Percentiles rank a stretch among this genome's conserved stretches.
Conservation (phyloP, 1,139 yeast species). For the Debaryomycetaceae sp. region DNA sequence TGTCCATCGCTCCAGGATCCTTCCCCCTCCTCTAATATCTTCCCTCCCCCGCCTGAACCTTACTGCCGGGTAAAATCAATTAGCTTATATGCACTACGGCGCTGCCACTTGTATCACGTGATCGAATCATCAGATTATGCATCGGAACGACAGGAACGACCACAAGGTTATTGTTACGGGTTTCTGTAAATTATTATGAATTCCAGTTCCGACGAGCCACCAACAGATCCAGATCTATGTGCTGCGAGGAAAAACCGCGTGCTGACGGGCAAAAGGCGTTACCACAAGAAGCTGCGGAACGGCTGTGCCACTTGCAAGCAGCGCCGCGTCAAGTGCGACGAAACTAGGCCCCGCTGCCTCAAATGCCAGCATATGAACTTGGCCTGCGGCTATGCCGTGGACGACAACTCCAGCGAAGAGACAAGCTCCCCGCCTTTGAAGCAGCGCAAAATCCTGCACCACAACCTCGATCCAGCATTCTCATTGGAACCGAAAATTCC, state of each 20-base stretch:
- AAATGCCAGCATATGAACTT: conserved; percentile 73
- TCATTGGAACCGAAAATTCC: too few species aligned
- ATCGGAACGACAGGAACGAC: neutral
- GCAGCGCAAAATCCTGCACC: too few species aligned
- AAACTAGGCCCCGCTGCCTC: conserved; percentile 63
- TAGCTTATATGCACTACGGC: too few species aligned
- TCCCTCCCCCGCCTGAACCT: too few species aligned
- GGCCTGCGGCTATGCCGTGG: conserved; percentile 47
- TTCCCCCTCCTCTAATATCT: too few species aligned
- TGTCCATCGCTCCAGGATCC: too few species aligned
- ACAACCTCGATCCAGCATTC: too few species aligned
- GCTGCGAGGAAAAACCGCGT: conserved; percentile 5
- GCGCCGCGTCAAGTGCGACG: conserved; percentile 89
- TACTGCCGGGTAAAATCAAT: too few species aligned
- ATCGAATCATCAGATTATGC: neutral
- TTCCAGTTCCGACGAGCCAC: too few species aligned
- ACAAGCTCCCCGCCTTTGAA: too few species aligned
- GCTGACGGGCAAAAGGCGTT: conserved; percentile 46
- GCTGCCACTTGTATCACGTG: neutral
- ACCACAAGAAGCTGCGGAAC: conserved; percentile 75
- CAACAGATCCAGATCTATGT: neutral
- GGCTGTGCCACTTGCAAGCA: conserved; percentile 87
- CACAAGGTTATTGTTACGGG: neutral
- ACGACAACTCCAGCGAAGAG: conserved; percentile 4
- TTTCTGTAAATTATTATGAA: neutral